Conservation (phyloP, 176 grass and related monocot species). For the Avena atlantica region DNA sequence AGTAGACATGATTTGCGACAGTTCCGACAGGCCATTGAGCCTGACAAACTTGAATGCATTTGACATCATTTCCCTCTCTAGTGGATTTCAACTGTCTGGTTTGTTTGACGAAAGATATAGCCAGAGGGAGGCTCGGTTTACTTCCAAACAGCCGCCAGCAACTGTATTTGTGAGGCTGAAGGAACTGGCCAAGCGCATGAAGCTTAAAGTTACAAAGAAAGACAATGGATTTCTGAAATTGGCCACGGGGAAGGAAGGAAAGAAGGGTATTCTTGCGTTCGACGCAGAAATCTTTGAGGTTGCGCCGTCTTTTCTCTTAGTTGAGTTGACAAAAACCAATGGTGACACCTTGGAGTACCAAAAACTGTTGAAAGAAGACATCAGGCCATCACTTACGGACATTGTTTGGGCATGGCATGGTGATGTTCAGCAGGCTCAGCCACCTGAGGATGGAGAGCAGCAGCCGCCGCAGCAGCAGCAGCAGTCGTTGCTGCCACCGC, state of each 20-base stretch:
- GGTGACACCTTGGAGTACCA: conserved; percentile 88
- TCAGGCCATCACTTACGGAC: conserved; percentile 70
- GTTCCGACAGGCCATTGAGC: conserved; percentile 23
- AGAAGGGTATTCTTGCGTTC: conserved; percentile 66
- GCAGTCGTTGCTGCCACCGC: not conserved
- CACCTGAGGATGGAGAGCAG: conserved; percentile 21
- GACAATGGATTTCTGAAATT: conserved; percentile 67
- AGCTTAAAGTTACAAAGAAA: conserved; percentile 68
- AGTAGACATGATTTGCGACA: conserved; percentile 1
- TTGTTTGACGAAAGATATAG: conserved; percentile 68
- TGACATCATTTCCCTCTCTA: conserved; percentile 79
- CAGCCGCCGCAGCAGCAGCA: not conserved
- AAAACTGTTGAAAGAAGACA: conserved; percentile 65
- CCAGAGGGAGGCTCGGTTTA: conserved; percentile 67
- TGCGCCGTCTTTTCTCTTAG: conserved; percentile 58
- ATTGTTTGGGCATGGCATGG: conserved; percentile 82
- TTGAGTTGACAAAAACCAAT: conserved; percentile 72
- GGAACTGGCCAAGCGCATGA: conserved; percentile 59
- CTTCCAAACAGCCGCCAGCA: conserved; percentile 49
- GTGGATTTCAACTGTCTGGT: conserved; percentile 66
- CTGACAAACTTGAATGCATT: conserved; percentile 74
- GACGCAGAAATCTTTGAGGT: conserved; percentile 71
- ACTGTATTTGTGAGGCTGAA: conserved; percentile 61
- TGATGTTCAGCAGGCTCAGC: conserved; percentile 36
- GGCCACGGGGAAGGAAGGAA: conserved; percentile 58